These are phyloP conservation scores for Ensete ventricosum DNA, from an alignment of 176 grass and related monocot species.

Conservation along the genomic window DNA sequence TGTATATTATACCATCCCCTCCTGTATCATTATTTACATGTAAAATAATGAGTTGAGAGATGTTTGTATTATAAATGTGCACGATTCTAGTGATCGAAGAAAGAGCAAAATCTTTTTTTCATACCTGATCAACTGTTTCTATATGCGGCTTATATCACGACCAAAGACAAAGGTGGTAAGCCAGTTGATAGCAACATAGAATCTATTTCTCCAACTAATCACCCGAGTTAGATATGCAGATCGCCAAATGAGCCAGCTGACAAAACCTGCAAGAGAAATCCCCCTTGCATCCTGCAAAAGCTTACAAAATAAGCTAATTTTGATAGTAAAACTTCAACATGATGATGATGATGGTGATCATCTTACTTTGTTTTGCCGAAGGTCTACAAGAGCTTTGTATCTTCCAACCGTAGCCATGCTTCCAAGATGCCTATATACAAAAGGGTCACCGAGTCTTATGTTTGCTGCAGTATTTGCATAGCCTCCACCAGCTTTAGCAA, in stretches of 20 bases:
- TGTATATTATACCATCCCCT: too few species aligned
- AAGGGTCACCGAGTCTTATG: conserved; percentile 50
- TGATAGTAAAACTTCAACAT: too few species aligned
- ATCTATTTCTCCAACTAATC: conserved; percentile 90
- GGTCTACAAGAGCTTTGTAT: conserved; percentile 89
- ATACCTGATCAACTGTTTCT: conserved; percentile 1
- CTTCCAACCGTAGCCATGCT: conserved; percentile 95
- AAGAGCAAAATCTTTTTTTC: too few species aligned
- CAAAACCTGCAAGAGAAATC: conserved; percentile 79
- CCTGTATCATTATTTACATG: too few species aligned
- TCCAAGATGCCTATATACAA: conserved; percentile 86
- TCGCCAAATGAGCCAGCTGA: conserved; percentile 88
- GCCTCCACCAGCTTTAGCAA: conserved; percentile 60
- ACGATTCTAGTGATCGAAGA: too few species aligned
- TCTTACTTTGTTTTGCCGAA: conserved; percentile 78
- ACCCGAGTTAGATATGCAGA: conserved; percentile 88
- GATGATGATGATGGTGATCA: too few species aligned
- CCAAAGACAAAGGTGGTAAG: conserved; percentile 85
- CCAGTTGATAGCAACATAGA: conserved; percentile 95
- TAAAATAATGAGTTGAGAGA: too few species aligned
- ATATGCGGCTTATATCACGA: conserved; percentile 83
- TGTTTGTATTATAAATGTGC: too few species aligned
- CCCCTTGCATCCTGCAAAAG: conserved; percentile 63
- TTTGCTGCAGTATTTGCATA: conserved; percentile 46
- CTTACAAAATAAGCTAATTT: too few species aligned